phyloP scores from a whole-genome alignment of 768 basidiomycete species.

The Pilatotrama ljubarskyi region DNA sequence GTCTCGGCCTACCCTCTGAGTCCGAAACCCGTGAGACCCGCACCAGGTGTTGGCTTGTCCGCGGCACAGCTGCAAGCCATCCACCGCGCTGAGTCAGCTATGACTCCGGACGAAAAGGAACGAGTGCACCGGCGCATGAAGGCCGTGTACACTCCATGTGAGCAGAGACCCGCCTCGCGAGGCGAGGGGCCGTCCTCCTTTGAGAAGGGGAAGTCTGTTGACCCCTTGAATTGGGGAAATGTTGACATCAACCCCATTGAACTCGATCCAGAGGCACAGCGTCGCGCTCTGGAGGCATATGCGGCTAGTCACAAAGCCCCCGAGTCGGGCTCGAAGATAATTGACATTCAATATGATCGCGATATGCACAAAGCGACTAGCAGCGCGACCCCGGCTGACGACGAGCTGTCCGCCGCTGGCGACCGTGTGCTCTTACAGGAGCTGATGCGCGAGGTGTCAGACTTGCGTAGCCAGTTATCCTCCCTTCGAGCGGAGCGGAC shows the following conservation, averaged over 20 bases:
- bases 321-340: no score
- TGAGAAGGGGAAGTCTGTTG: slow-evolving; percentile 6
- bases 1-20: not conserved
- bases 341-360: no score
- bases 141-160: not conserved
- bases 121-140: not conserved
- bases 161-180: not conserved
- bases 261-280: slow-evolving; percentile 1
- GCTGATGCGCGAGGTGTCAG: no score
- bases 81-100: not conserved
- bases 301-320: not conserved
- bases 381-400: no score
- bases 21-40: not conserved
- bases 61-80: not conserved
- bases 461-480: no score
- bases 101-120: not conserved
- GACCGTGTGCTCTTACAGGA: no score
- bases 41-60: not conserved
- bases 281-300: not conserved
- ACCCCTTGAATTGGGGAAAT: slow-evolving; percentile 8
- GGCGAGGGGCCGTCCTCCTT: not conserved
- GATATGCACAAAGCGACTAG: no score
- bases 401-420: no score
- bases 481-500: no score
- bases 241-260: not conserved